Base-by-base conservation (phyloP, 345 rosid species). In the Erucastrum elatum region DNA sequence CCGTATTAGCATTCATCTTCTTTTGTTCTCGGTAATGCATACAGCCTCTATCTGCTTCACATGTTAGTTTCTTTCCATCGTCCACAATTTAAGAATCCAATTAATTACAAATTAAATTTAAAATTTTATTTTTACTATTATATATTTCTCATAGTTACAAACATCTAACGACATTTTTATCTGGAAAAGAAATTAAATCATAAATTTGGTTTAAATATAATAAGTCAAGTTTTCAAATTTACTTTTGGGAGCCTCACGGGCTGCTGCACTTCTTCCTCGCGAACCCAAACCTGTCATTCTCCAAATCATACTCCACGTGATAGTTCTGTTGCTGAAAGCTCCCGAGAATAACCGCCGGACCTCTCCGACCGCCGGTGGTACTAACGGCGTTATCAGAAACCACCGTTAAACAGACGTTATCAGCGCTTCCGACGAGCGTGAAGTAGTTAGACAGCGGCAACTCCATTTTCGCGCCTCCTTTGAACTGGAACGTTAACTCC, bases 321-420 rank as follows among this genome's bases (percentile, higher is more conserved):
- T 84, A 90, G 81, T 94, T 89, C 86, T 87, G 95, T 80, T 86
- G 94, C 88, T 94, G 98, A 33, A 88, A 94, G 80, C 84, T 88
- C 37, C 98, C 98, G 56, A 94, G 31, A 3, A 94, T 87, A 3
- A 94, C 86, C 59, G 93, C 90, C 83, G 97, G 98, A 0, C 97
- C 97, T 15, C 84, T 76, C 55, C 37, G 10, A 1, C 16, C 62
- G 2, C 62, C 83, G 61, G 80, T 39, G 2, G 85, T 76, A 68
- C 80, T 81, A 15, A 63, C 60, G 0, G 13, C 72, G 0, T 11
- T 35, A 58, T 85, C 88, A 13, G 90, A 81, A 49, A 87, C 84
- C 34, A 92, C 72, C 31, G 87, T 85, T 26, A 89, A 65, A 51
- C 97, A 94, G 9, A 85, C 64, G 1, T 77, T 85, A 1, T 71